phyloP scores from a whole-genome alignment of 2,329 filamentous ascomycete species.

The Hawksworthiomyces lignivorus region DNA sequence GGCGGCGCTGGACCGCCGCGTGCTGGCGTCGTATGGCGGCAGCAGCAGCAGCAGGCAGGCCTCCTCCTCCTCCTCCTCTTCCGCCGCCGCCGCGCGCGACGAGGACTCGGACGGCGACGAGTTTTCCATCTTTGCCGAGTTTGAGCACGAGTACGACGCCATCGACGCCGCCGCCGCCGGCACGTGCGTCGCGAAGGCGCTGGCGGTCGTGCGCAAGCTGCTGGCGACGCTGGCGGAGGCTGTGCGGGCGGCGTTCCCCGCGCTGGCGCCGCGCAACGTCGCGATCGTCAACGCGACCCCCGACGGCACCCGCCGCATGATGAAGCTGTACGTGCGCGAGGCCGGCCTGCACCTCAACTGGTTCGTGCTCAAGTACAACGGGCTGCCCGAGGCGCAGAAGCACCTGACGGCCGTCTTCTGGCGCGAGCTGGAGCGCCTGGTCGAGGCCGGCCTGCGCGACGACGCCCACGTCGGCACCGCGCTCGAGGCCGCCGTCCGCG shows the following conservation, averaged over 20 bases:
- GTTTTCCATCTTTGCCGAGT: background rate
- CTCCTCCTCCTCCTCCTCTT: too few relatives aligned
- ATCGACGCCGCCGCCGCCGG: background rate
- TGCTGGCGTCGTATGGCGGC: too few relatives aligned
- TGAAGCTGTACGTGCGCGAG: constrained; percentile 2
- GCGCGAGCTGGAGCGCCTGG: background rate
- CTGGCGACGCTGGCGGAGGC: background rate
- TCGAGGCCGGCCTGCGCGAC: background rate
- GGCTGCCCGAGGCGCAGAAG: constrained; percentile 1
- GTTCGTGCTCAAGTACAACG: constrained; percentile 1
- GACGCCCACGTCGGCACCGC: background rate
- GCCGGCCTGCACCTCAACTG: background rate
- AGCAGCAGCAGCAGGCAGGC: too few relatives aligned
- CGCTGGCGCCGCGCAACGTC: too few relatives aligned
- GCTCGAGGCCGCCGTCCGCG: too few relatives aligned
- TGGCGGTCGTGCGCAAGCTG: background rate
- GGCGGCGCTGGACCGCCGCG: too few relatives aligned
- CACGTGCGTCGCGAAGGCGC: background rate
- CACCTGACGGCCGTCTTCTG: constrained; percentile 3
- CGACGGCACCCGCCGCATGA: background rate
- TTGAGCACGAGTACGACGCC: background rate
- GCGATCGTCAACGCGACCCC: background rate
- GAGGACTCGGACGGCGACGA: too few relatives aligned
- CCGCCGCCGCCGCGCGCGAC: too few relatives aligned
- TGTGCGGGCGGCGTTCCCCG: background rate